These are phyloP conservation scores for Camellia japonica DNA, from an alignment of 148 eudicot species.

Conservation along the genomic window DNA sequence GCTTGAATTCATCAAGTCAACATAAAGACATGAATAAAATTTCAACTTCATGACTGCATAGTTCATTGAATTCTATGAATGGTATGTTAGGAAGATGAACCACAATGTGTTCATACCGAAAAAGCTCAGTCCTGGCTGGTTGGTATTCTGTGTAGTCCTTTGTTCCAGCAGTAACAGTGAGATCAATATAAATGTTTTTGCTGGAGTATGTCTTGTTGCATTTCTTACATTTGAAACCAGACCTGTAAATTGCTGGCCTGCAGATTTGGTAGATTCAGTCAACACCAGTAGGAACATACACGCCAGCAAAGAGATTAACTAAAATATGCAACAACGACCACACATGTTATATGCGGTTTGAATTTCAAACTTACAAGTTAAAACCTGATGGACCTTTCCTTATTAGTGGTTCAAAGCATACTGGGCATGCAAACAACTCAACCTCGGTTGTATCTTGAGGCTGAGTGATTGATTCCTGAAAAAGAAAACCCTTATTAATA, in stretches of 20 bases:
- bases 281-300: slow-evolving; percentile 15
- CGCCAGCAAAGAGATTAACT: not conserved
- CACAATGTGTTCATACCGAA: slow-evolving; percentile 47
- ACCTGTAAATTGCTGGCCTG: slow-evolving; percentile 95
- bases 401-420: slow-evolving; percentile 71
- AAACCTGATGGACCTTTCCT: slow-evolving; percentile 84
- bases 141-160: slow-evolving; percentile 60
- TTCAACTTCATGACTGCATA: not conserved
- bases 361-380: slow-evolving; percentile 67
- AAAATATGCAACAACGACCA: not conserved
- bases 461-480: slow-evolving; percentile 43
- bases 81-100: not conserved
- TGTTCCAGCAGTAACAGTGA: slow-evolving; percentile 85
- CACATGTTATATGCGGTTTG: not conserved
- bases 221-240: slow-evolving; percentile 75
- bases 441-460: slow-evolving; percentile 28
- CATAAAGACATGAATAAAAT: not conserved
- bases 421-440: slow-evolving; percentile 76
- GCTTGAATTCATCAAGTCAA: not conserved
- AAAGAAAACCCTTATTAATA: not conserved
- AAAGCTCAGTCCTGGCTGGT: slow-evolving; percentile 79
- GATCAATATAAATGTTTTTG: slow-evolving; percentile 86
- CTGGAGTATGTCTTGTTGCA: slow-evolving; percentile 90
- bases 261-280: slow-evolving; percentile 17
- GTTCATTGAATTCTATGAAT: not conserved